phyloP scores from a whole-genome alignment of 345 rosid genomes.

The Rhizophora mangle region DNA sequence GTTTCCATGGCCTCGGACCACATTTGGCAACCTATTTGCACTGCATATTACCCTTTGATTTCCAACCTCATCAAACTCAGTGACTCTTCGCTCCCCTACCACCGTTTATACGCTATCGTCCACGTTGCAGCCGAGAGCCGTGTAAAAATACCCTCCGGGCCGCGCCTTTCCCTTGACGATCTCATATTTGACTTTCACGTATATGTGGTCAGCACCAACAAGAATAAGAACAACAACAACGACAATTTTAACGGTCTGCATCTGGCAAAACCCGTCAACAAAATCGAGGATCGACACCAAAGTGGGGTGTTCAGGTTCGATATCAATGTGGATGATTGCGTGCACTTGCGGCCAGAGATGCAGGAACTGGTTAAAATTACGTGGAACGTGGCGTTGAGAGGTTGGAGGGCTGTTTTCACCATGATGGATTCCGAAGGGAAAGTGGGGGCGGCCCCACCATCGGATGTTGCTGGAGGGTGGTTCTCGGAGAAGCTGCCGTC shows the following conservation, averaged over 20 bases:
- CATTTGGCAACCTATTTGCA: slow-evolving; percentile 39
- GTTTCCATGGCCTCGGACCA: slow-evolving; percentile 41
- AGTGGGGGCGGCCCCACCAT: neutral
- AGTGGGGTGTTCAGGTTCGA: slow-evolving; percentile 37
- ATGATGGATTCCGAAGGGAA: slow-evolving; percentile 42
- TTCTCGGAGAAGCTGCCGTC: slow-evolving; percentile 48
- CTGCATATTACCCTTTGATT: slow-evolving; percentile 35
- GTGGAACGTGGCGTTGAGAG: slow-evolving; percentile 40
- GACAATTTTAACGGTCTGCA: neutral
- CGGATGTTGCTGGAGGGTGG: slow-evolving; percentile 21
- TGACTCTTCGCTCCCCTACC: slow-evolving; percentile 28
- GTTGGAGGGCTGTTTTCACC: slow-evolving; percentile 38
- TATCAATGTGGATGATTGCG: neutral
- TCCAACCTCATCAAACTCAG: slow-evolving; percentile 36
- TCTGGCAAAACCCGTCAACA: slow-evolving; percentile 14
- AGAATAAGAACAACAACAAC: neutral
- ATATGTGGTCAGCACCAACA: neutral
- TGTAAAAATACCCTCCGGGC: slow-evolving; percentile 19
- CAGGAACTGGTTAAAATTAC: slow-evolving; percentile 27
- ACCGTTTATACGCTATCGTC: slow-evolving; percentile 33
- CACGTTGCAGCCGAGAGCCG: slow-evolving; percentile 34
- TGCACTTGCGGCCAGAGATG: neutral
- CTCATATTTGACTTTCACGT: slow-evolving; percentile 34
- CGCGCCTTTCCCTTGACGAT: slow-evolving; percentile 32
- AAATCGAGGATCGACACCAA: neutral